Conservation (phyloP, 768 basidiomycete genomes). For the Naganishia friedmannii region DNA sequence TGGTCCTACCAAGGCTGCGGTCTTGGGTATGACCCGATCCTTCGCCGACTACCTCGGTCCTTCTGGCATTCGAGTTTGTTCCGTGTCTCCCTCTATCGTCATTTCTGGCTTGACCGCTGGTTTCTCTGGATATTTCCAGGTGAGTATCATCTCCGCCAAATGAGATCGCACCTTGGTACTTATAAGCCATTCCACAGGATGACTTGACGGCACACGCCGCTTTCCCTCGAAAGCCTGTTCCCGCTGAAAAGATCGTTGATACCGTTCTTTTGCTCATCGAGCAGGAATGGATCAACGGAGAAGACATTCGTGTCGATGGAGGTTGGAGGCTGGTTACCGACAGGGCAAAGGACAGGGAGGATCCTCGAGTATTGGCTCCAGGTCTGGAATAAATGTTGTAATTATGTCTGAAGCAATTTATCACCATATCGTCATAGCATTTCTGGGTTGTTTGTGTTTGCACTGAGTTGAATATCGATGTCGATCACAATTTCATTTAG, state of each 20-base stretch:
- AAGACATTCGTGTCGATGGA: constrained; percentile 33
- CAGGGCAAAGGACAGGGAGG: constrained; percentile 39
- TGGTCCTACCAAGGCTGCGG: constrained; percentile 46
- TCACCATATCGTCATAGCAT: constrained; percentile 1
- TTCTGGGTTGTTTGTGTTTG: not conserved
- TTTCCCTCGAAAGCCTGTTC: constrained; percentile 35
- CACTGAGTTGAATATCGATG: too few relatives aligned
- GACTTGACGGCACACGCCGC: constrained; percentile 32
- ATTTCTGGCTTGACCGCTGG: constrained; percentile 26
- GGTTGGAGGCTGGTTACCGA: constrained; percentile 40
- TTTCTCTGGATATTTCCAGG: constrained; percentile 17
- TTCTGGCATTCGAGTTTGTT: constrained; percentile 44
- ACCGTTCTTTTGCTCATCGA: constrained; percentile 21
- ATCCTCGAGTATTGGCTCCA: constrained; percentile 39
- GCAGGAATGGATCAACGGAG: not conserved
- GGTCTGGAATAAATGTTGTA: constrained; percentile 40
- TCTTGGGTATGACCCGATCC: constrained; percentile 41
- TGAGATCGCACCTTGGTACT: not conserved
- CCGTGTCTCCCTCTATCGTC: constrained; percentile 46
- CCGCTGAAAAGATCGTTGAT: constrained; percentile 29
- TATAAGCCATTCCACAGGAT: constrained; percentile 24
- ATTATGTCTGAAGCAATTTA: not conserved
- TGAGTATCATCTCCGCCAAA: not conserved
- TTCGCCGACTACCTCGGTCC: constrained; percentile 47
- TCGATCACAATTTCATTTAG: not conserved